phyloP scores from a whole-genome alignment of 1,139 yeast genomes.

The Magnusiomyces suaveolens region DNA sequence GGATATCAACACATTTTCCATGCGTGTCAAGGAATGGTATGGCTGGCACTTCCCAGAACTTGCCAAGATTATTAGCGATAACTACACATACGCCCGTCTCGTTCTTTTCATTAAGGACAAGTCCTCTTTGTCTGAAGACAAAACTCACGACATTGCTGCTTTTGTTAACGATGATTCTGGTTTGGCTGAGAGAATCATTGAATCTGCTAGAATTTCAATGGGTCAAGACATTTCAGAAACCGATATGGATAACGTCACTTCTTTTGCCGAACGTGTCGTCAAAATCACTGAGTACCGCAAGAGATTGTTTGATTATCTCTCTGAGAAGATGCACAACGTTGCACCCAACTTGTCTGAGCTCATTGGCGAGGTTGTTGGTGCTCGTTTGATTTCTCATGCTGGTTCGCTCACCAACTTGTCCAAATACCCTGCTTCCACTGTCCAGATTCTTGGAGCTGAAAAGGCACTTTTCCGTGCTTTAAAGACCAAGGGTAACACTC shows the following conservation, averaged over 20 bases:
- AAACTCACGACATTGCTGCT: constrained; percentile 81
- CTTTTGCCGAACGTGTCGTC: constrained; percentile 89
- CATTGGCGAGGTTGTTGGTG: constrained; percentile 97
- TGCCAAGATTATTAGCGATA: constrained; percentile 93
- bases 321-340: constrained; percentile 93
- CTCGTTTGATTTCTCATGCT: constrained; percentile 93
- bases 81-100: constrained; percentile 66
- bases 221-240: constrained; percentile 92
- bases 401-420: constrained; percentile 92
- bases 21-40: constrained; percentile 98
- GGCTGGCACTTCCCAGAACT: constrained; percentile 99
- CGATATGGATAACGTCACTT: constrained; percentile 76
- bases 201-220: constrained; percentile 97
- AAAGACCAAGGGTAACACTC: constrained; percentile 97
- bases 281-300: constrained; percentile 93
- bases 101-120: constrained; percentile 82
- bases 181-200: constrained; percentile 80
- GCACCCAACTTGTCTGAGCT: constrained; percentile 95
- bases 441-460: constrained; percentile 98
- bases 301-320: constrained; percentile 76
- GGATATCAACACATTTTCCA: constrained; percentile 93
- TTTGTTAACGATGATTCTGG: constrained; percentile 88
- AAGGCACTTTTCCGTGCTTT: constrained; percentile 97
- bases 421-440: constrained; percentile 97
- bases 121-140: constrained; percentile 72